Evolutionary conservation across 768 basidiomycete species (phyloP), one percentile per base, ranked within the genome.

Genomic region (Pleurotus tuoliensis): DNA sequence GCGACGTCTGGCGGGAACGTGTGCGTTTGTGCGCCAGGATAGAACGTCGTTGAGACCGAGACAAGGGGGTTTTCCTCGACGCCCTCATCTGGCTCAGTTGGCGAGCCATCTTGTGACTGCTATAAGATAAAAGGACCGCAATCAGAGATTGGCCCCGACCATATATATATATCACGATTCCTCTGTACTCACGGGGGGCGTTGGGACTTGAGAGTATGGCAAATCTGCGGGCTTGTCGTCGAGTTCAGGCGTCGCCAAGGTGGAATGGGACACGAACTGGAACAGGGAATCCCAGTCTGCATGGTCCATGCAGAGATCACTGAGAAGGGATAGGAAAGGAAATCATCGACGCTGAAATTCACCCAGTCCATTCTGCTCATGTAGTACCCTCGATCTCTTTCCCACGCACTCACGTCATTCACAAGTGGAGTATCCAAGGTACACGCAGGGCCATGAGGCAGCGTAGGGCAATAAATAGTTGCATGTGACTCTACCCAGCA

Each of bases 31-130:
- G 87, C 83, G 38, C 81, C 83, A 2, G 90, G 89, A 64, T 81
- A 86, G 71, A 92, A 93, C 0, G 89, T 89, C 24, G 91, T 93
- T 13, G 90, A 92, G 37, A 93, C 83, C 1, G 90, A 90, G 56
- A 92, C 86, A 52, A 77, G 72, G 2, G 76, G 71, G 47, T 69
- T 79, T 16, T 46, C 61, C 20, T 76, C 72, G 18, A 59, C 61
- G 13, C 62, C 59, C 15, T 75, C 67, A 30, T 51, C 49, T 30
- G 13, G 27, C 34, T 80, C 75, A 41, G 70, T 62, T 1, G 79
- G 78, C 6, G 77, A 77, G 43, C 75, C 76, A 56, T 77, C 74
- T 52, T 75, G 68, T 38, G 77, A 82, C 61, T 78, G 77, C 70
- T 82, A 66, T 15, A 16, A 18, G 16, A 37, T 22, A 44, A 7